Base-by-base conservation (phyloP, 345 rosid genomes). In the Corchorus capsularis region DNA sequence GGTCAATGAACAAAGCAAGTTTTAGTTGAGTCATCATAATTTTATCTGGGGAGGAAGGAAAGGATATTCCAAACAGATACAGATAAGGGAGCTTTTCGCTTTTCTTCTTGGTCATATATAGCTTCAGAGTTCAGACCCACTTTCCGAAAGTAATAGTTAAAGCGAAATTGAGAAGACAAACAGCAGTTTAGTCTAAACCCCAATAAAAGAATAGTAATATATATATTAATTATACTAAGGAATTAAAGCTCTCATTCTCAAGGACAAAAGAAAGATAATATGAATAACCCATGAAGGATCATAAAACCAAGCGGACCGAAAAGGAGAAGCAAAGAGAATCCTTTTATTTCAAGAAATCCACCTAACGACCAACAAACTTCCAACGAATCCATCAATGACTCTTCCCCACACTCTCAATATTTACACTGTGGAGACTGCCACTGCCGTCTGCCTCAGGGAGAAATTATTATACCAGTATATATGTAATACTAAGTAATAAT, bases 321-420 rank as follows among this genome's bases (percentile, higher is more conserved):
- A 69, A 50, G 34, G 46, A 19, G 61, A 37, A 16, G 3, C 9
- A 71, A 19, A 52, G 39, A 73, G 85, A 27, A 84, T 82, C 71
- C 84, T 78, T 80, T 70, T 54, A 49, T 78, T 73, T 76, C 71
- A 85, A 85, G 82, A 46, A 82, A 82, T 37, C 84, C 74, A 70
- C 75, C 83, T 13, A 76, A 61, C 81, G 0, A 59, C 79, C 82
- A 59, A 75, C 72, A 34, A 79, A 72, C 87, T 41, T 6, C 71
- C 68, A 53, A 27, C 19, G 39, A 43, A 71, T 35, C 73, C 71
- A 70, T 47, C 75, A 63, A 62, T 63, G 50, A 55, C 62, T 63
- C 27, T 27, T 27, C 27, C 39, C 12, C 3, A 35, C 34, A 22
- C 9, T 54, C 17, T 12, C 73, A 27, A 27, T 27, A 27, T 27